These are phyloP conservation scores for Pleurotus djamor DNA, from an alignment of 768 basidiomycete genomes.

Conservation along the genomic window DNA sequence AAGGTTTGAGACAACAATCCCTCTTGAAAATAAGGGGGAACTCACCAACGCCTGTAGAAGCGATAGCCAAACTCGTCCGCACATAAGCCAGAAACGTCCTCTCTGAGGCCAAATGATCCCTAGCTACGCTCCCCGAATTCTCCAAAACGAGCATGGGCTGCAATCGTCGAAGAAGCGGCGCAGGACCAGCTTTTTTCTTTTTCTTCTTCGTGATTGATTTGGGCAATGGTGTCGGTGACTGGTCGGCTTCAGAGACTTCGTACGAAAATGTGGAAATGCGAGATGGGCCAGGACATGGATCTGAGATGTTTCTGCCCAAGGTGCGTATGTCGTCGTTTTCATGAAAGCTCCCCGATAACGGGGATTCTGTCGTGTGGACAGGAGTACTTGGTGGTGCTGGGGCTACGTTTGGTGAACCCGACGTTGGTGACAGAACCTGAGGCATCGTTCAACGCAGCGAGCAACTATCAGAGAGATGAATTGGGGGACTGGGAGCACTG, in stretches of 20 bases:
- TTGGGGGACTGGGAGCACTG: background rate
- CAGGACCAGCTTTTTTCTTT: background rate
- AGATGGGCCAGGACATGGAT: background rate
- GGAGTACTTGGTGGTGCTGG: background rate
- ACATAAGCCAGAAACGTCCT: constrained; percentile 50
- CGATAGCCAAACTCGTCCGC: constrained; percentile 42
- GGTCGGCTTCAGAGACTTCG: background rate
- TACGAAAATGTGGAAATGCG: background rate
- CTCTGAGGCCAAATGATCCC: constrained; percentile 51
- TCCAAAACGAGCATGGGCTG: constrained; percentile 22
- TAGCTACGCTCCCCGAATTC: constrained; percentile 46
- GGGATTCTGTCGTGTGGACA: background rate
- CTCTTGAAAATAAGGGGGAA: background rate
- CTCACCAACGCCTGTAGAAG: constrained; percentile 39
- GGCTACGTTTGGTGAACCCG: background rate
- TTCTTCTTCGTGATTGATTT: background rate
- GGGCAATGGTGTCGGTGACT: background rate
- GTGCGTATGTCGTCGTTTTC: background rate
- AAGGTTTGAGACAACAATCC: background rate
- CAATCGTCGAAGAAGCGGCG: background rate
- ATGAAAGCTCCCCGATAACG: background rate
- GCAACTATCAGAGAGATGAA: no score
- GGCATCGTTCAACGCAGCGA: background rate
- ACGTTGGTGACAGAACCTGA: background rate
- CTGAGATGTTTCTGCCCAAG: background rate